phyloP scores from a whole-genome alignment of 192 early-diverging fungal species.

The Linnemannia exigua region DNA sequence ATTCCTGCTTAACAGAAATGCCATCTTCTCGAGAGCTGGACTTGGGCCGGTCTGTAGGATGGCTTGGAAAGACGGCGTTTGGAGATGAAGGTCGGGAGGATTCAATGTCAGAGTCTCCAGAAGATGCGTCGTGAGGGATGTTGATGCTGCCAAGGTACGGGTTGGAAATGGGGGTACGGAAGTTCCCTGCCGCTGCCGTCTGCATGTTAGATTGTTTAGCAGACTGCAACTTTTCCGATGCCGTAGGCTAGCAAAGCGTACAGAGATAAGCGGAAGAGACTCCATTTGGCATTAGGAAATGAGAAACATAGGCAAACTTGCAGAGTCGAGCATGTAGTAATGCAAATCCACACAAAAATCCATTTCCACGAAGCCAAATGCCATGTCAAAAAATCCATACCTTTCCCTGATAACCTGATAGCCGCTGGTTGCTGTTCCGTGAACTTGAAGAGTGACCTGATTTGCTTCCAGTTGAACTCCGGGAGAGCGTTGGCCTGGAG shows the following conservation, averaged over 20 bases:
- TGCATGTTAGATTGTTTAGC: conserved; percentile 47
- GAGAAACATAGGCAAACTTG: not conserved
- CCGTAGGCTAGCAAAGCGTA: not conserved
- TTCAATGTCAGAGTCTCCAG: conserved; percentile 53
- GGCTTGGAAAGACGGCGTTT: conserved; percentile 29
- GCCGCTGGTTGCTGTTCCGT: conserved; percentile 29
- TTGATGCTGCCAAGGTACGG: conserved; percentile 58
- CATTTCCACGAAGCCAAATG: not conserved
- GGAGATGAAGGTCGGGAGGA: conserved; percentile 49
- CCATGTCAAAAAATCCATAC: conserved; percentile 1
- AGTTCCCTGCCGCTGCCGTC: conserved; percentile 39
- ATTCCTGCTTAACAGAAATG: conserved; percentile 40
- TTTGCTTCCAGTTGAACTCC: conserved; percentile 53
- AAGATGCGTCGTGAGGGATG: conserved; percentile 54
- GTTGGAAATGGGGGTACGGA: conserved; percentile 45
- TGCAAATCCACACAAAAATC: not conserved
- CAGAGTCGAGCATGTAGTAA: not conserved
- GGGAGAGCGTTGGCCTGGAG: conserved; percentile 35
- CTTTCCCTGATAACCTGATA: conserved; percentile 50
- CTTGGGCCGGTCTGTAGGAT: conserved; percentile 10
- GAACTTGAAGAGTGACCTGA: conserved; percentile 40
- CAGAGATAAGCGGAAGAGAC: not conserved
- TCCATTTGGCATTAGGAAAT: not conserved
- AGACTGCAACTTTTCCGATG: conserved; percentile 20
- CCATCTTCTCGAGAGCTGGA: conserved; percentile 23